A percentile compares a stretch with the other conserved stretches of the same genome.
Conservation (phyloP, 345 rosid genomes). For the Salix brachista region DNA sequence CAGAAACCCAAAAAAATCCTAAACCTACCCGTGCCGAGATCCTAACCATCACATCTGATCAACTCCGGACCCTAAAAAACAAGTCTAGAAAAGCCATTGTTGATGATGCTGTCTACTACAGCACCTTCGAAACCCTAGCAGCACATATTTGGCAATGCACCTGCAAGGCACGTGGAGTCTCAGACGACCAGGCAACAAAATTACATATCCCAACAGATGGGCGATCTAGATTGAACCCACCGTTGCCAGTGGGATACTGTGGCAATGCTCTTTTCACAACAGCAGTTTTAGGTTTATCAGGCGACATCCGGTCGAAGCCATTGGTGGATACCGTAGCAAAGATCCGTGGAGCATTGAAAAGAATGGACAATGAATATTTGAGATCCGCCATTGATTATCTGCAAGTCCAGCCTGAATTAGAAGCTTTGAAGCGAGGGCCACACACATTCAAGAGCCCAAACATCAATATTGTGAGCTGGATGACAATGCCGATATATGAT, state of each 20-base stretch:
- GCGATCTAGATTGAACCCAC: constrained; percentile 36
- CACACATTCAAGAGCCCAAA: constrained; percentile 4
- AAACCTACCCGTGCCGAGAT: neutral
- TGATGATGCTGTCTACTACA: neutral
- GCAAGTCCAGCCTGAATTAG: neutral
- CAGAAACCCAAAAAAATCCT: too few species aligned
- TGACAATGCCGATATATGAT: constrained; percentile 9
- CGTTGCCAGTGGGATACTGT: constrained; percentile 38
- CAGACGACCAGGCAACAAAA: constrained; percentile 19
- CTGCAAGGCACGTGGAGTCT: constrained; percentile 21
- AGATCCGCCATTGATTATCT: constrained; percentile 29
- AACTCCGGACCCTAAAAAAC: constrained; percentile 18
- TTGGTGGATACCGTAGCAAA: constrained; percentile 26
- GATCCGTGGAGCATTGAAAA: constrained; percentile 18
- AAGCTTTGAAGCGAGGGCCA: neutral
- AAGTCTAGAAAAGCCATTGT: neutral
- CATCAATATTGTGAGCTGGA: constrained; percentile 19
- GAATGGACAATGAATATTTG: constrained; percentile 38
- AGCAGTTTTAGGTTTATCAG: constrained; percentile 5
- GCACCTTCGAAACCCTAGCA: constrained; percentile 11
- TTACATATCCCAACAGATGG: constrained; percentile 27
- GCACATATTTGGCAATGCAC: constrained; percentile 35
- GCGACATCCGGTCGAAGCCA: constrained; percentile 26
- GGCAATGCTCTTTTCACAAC: constrained; percentile 40
- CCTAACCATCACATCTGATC: constrained; percentile 15